Evolutionary conservation across 2,329 filamentous ascomycete genomes (phyloP).

Genomic region (Juglanconis oblonga): DNA sequence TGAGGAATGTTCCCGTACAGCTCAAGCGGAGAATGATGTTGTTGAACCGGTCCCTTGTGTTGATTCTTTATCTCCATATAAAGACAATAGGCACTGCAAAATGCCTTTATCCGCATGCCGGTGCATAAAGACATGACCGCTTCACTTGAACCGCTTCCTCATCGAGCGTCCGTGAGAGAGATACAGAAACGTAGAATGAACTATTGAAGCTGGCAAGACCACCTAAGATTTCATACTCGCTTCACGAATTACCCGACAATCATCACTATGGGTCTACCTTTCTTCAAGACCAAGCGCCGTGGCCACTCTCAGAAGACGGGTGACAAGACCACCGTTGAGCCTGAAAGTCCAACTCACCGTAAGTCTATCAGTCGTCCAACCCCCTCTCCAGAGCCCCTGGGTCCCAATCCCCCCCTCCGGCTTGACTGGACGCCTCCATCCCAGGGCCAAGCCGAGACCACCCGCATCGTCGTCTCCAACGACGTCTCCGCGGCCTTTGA

Average conservation of each 20-base stretch:
- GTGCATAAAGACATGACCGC: neutral
- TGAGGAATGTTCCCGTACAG: neutral
- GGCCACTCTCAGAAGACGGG: neutral
- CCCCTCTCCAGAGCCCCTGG: neutral
- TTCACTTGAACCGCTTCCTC: neutral
- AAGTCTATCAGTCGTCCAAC: neutral
- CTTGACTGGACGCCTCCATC: neutral
- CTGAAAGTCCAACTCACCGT: neutral
- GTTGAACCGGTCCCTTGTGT: neutral
- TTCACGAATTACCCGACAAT: neutral
- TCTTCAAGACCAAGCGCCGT: neutral
- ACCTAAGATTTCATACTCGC: neutral
- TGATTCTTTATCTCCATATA: neutral
- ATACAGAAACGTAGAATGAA: neutral
- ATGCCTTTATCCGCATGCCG: neutral
- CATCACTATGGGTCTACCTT: neutral
- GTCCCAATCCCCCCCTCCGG: neutral
- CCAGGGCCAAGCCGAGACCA: neutral
- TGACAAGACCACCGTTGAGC: neutral
- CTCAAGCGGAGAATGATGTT: neutral
- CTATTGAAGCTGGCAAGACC: neutral
- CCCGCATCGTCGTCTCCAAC: constrained; percentile 1
- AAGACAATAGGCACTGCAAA: neutral
- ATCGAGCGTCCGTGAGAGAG: neutral
- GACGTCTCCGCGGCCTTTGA: neutral